Percentiles rank a stretch among this genome's conserved stretches.
Evolutionary conservation across 768 basidiomycete species (phyloP).

Genomic region (Leccinum aurantiacum): DNA sequence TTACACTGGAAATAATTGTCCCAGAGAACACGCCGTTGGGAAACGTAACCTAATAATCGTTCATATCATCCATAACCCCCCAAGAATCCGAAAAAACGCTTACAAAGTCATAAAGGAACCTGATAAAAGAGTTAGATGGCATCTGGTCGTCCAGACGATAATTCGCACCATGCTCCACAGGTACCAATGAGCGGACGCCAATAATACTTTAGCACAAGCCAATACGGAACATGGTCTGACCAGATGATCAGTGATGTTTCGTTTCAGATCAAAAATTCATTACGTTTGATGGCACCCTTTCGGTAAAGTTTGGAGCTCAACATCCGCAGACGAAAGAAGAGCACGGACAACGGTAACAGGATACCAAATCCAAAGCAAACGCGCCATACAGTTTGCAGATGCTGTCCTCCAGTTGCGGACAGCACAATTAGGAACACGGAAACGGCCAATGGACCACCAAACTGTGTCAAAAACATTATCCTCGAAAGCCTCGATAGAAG

Average conservation of each 20-base stretch:
- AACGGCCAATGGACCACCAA: slow-evolving; percentile 67
- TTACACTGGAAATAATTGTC: slow-evolving; percentile 66
- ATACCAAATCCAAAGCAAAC: slow-evolving; percentile 67
- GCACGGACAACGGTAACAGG: slow-evolving; percentile 61
- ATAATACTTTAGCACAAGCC: slow-evolving; percentile 57
- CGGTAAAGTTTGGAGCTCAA: slow-evolving; percentile 63
- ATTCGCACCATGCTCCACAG: slow-evolving; percentile 61
- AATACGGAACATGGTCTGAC: slow-evolving; percentile 58
- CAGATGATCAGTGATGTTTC: slow-evolving; percentile 5
- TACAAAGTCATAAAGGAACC: slow-evolving; percentile 73
- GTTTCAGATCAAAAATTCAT: slow-evolving; percentile 10
- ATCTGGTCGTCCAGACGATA: neutral
- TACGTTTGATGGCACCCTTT: slow-evolving; percentile 64
- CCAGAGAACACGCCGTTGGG: slow-evolving; percentile 72
- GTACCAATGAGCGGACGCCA: slow-evolving; percentile 72
- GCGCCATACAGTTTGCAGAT: slow-evolving; percentile 66
- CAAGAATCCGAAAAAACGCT: neutral
- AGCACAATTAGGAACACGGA: slow-evolving; percentile 68
- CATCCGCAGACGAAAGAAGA: slow-evolving; percentile 74
- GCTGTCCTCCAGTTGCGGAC: slow-evolving; percentile 60
- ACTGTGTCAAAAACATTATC: slow-evolving; percentile 34
- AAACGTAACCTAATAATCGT: slow-evolving; percentile 52
- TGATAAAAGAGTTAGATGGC: slow-evolving; percentile 22
- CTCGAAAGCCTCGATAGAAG: neutral
- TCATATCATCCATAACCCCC: neutral